Percentiles rank a stretch among this genome's conserved stretches.
Evolutionary conservation across 257 asterid species (phyloP).

Genomic region (Salvia splendens): DNA sequence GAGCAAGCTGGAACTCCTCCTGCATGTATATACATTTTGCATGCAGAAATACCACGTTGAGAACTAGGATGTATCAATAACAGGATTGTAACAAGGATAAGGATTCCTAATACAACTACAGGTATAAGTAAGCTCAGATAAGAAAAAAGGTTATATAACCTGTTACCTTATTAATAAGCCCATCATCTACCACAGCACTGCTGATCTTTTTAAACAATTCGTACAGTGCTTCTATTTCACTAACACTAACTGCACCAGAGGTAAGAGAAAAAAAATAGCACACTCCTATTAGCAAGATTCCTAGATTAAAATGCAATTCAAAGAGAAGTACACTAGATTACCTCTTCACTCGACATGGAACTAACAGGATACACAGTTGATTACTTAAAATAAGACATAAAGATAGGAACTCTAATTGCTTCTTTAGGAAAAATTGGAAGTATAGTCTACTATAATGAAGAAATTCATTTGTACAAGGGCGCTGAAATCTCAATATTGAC

Average conservation of each 20-base stretch:
- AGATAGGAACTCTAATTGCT: too few relatives aligned
- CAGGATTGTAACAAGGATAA: neutral
- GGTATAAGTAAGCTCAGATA: neutral
- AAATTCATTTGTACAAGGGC: too few relatives aligned
- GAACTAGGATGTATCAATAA: slow-evolving; percentile 25
- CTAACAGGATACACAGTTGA: too few relatives aligned
- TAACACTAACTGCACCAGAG: slow-evolving; percentile 71
- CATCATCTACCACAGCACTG: slow-evolving; percentile 82
- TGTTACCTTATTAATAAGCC: slow-evolving; percentile 81
- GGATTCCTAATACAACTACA: slow-evolving; percentile 6
- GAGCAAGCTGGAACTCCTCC: slow-evolving; percentile 92
- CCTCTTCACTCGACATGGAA: too few relatives aligned
- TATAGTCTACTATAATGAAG: too few relatives aligned
- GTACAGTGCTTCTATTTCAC: slow-evolving; percentile 84
- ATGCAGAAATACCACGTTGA: slow-evolving; percentile 29
- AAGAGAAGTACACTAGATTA: too few relatives aligned
- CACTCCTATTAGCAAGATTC: slow-evolving; percentile 24
- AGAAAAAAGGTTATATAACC: slow-evolving; percentile 7
- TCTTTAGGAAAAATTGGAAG: too few relatives aligned
- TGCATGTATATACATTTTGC: slow-evolving; percentile 37
- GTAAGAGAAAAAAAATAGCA: slow-evolving; percentile 22
- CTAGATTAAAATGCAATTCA: neutral
- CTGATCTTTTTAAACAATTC: slow-evolving; percentile 82
- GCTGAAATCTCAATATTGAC: too few relatives aligned
- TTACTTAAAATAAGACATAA: too few relatives aligned